Percentiles rank a stretch among this genome's conserved stretches.
These are phyloP conservation scores for Trichoderma guizhouense DNA, from an alignment of 2,329 filamentous ascomycete species.

Conservation along the genomic window DNA sequence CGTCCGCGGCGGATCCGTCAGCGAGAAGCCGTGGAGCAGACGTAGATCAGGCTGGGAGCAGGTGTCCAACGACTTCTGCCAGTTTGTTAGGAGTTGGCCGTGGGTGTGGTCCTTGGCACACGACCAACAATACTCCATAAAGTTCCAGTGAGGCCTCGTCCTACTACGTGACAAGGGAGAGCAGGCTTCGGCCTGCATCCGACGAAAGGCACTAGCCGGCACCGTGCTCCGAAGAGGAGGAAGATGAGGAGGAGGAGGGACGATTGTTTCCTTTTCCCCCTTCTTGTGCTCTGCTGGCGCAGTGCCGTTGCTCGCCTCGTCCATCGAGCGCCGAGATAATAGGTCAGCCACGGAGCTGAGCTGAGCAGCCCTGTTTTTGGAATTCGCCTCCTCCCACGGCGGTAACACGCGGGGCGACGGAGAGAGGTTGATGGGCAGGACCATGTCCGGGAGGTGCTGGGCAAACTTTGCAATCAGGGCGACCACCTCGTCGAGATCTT, in stretches of 20 bases:
- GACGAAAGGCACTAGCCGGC: slow-evolving; percentile 33
- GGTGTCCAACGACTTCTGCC: slow-evolving; percentile 61
- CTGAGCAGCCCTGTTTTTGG: slow-evolving; percentile 21
- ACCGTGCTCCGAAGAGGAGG: neutral
- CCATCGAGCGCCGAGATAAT: slow-evolving; percentile 28
- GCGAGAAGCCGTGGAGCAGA: slow-evolving; percentile 69
- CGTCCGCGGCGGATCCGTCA: slow-evolving; percentile 59
- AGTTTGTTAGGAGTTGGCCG: slow-evolving; percentile 64
- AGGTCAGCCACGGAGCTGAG: slow-evolving; percentile 29
- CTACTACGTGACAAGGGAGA: slow-evolving; percentile 59
- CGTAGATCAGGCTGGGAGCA: slow-evolving; percentile 77
- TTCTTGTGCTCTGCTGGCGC: neutral
- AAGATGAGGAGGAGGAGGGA: neutral
- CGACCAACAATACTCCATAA: slow-evolving; percentile 58
- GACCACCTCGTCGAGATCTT: slow-evolving; percentile 45
- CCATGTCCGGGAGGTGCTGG: slow-evolving; percentile 74
- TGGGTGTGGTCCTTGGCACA: slow-evolving; percentile 64
- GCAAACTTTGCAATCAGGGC: slow-evolving; percentile 71
- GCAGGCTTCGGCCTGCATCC: slow-evolving; percentile 53
- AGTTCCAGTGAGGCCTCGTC: slow-evolving; percentile 59
- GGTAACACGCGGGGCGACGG: slow-evolving; percentile 36
- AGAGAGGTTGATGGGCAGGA: slow-evolving; percentile 76
- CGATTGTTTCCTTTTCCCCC: neutral
- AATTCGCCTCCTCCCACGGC: slow-evolving; percentile 58
- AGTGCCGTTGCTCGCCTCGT: slow-evolving; percentile 2